Percentiles rank a stretch among this genome's conserved stretches.
Evolutionary conservation across 345 rosid genomes (phyloP).

Genomic region (Melaleuca quinquenervia): DNA sequence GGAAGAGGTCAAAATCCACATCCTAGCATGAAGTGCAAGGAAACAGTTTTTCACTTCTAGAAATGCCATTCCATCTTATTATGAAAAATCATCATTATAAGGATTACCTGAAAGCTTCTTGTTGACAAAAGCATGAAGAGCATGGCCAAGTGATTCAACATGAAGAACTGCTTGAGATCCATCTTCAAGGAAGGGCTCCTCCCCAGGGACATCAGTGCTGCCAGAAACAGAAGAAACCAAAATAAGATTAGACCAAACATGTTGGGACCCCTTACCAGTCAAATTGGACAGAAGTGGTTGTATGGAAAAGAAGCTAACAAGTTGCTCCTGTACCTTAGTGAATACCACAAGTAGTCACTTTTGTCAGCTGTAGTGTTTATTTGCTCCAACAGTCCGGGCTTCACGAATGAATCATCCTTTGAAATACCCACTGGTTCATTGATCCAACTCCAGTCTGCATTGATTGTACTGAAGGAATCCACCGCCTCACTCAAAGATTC

Average conservation of each 20-base stretch:
- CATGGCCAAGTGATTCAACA: conserved; percentile 80
- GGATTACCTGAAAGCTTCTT: conserved; percentile 64
- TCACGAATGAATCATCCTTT: conserved; percentile 43
- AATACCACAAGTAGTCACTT: conserved; percentile 93
- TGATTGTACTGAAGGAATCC: conserved; percentile 30
- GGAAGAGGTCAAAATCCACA: not conserved
- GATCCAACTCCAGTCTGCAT: conserved; percentile 69
- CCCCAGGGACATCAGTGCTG: conserved; percentile 22
- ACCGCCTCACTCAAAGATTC: conserved; percentile 30
- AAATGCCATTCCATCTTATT: not conserved
- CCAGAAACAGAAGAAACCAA: not conserved
- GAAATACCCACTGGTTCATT: conserved; percentile 82
- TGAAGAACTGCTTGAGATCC: conserved; percentile 71
- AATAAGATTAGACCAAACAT: not conserved
- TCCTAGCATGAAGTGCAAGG: not conserved
- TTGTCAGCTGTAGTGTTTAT: conserved; percentile 77
- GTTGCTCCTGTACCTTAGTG: conserved; percentile 40
- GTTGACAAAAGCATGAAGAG: conserved; percentile 67
- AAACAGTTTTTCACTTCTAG: not conserved
- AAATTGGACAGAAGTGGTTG: not conserved
- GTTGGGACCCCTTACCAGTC: not conserved
- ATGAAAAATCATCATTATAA: not conserved
- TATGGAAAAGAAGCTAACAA: not conserved
- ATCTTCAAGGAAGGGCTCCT: conserved; percentile 46
- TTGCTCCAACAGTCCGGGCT: conserved; percentile 73